Conservation (phyloP, 2,329 filamentous ascomycete species). For the Colletotrichum lini region DNA sequence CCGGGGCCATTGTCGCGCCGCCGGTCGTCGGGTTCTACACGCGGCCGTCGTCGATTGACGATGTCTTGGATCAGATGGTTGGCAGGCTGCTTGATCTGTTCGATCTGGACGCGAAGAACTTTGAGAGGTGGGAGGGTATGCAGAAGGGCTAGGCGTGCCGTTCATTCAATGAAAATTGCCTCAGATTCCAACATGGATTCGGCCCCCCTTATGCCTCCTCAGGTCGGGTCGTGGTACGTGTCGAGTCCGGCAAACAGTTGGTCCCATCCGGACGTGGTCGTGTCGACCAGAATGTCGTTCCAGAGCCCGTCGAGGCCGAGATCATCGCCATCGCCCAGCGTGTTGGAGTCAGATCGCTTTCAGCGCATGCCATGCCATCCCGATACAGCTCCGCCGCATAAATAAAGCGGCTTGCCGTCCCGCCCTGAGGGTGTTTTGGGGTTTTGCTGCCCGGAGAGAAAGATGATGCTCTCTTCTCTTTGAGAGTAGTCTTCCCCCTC, state of each 20-base stretch:
- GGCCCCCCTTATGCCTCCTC: too few species aligned
- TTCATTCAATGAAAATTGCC: too few species aligned
- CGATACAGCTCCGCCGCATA: too few species aligned
- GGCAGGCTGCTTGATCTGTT: conserved; percentile 63
- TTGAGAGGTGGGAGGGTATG: conserved; percentile 55
- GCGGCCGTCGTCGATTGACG: conserved; percentile 54
- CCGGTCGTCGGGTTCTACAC: conserved; percentile 62
- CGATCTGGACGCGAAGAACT: conserved; percentile 56
- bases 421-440: too few species aligned
- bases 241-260: conserved; percentile 47
- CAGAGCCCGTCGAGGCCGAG: conserved; percentile 39
- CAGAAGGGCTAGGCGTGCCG: background rate
- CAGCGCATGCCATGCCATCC: too few species aligned
- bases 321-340: background rate
- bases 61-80: conserved; percentile 61
- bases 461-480: too few species aligned
- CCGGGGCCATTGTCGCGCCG: conserved; percentile 60
- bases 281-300: conserved; percentile 42
- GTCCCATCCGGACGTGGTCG: conserved; percentile 44
- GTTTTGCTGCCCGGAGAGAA: too few species aligned
- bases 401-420: too few species aligned
- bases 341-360: too few species aligned
- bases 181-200: background rate
- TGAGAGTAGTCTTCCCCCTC: too few species aligned
- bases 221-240: conserved; percentile 41